Percentiles rank a stretch among this genome's conserved stretches.
phyloP scores from a whole-genome alignment of 2,329 filamentous ascomycete species.

The Xylaria sp. region DNA sequence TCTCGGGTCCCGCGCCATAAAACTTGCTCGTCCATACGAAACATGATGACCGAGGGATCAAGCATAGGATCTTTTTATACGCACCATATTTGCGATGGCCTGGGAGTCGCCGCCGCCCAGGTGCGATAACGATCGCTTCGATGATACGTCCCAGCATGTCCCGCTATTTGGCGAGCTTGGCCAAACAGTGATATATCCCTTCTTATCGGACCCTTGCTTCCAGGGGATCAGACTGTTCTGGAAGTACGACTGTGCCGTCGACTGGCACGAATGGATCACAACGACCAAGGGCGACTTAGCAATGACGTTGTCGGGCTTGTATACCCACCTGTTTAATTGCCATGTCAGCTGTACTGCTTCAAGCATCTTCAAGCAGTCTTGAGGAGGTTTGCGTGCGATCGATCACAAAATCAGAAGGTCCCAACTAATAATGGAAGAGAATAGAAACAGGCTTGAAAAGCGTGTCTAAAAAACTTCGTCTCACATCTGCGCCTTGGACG shows the following conservation, averaged over 20 bases:
- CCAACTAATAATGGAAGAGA: neutral
- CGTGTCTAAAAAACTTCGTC: slow-evolving; percentile 9
- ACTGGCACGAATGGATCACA: slow-evolving; percentile 54
- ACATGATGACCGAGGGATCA: too few species aligned
- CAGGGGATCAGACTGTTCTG: slow-evolving; percentile 52
- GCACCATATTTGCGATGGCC: slow-evolving; percentile 52
- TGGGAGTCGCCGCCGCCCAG: slow-evolving; percentile 51
- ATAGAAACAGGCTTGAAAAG: neutral
- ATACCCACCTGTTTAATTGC: slow-evolving; percentile 43
- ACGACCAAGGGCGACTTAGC: slow-evolving; percentile 50
- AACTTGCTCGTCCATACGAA: too few species aligned
- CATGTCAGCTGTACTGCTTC: slow-evolving; percentile 13
- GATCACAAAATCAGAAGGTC: neutral
- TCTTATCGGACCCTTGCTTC: slow-evolving; percentile 48
- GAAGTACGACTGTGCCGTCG: slow-evolving; percentile 50
- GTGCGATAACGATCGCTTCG: slow-evolving; percentile 51
- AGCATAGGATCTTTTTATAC: too few species aligned
- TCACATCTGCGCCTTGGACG: slow-evolving; percentile 51
- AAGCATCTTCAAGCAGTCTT: neutral
- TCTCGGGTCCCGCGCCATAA: too few species aligned
- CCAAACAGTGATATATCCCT: slow-evolving; percentile 59
- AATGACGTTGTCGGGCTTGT: slow-evolving; percentile 51
- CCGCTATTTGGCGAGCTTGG: slow-evolving; percentile 60
- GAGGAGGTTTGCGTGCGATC: neutral
- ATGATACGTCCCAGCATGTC: slow-evolving; percentile 67